Percentiles rank a stretch among this genome's conserved stretches.
phyloP scores from a whole-genome alignment of 2,329 filamentous ascomycete genomes.

The Aspergillus ustus region DNA sequence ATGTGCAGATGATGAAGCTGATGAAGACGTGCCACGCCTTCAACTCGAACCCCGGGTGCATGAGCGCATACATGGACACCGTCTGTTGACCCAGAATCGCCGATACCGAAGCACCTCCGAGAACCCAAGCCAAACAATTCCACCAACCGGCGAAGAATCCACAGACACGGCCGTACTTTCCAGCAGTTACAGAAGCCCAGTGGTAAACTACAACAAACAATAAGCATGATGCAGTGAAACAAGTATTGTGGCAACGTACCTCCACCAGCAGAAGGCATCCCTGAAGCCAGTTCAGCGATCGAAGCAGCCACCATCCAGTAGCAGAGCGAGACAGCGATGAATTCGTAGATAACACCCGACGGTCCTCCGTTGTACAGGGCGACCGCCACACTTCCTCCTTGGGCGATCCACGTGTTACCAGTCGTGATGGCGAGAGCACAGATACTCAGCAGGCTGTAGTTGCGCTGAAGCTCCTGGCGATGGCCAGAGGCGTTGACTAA shows the following conservation, averaged over 20 bases:
- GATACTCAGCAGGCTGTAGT: constrained; percentile 65
- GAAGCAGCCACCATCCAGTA: constrained; percentile 64
- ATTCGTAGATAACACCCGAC: constrained; percentile 66
- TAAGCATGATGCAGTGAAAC: not conserved
- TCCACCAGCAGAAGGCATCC: constrained; percentile 65
- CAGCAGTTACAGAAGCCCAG: constrained; percentile 64
- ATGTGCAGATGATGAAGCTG: constrained; percentile 60
- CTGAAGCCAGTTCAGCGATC: constrained; percentile 64
- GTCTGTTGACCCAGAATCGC: constrained; percentile 64
- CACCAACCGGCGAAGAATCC: constrained; percentile 53
- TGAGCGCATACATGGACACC: constrained; percentile 65
- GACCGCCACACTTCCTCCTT: constrained; percentile 63
- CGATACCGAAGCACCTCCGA: constrained; percentile 63
- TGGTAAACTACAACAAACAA: constrained; percentile 57
- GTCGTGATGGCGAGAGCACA: constrained; percentile 65
- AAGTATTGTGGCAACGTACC: constrained; percentile 33
- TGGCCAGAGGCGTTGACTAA: constrained; percentile 68
- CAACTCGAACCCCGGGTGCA: constrained; percentile 58
- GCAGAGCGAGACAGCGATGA: constrained; percentile 55
- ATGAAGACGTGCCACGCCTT: constrained; percentile 65
- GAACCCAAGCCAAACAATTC: constrained; percentile 60
- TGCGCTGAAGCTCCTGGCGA: constrained; percentile 65
- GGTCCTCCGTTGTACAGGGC: constrained; percentile 66
- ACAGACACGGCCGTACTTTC: constrained; percentile 58
- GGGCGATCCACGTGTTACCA: constrained; percentile 68